Conservation (phyloP, 1,284 basidiomycete genomes). For the Puccinia coronata region DNA sequence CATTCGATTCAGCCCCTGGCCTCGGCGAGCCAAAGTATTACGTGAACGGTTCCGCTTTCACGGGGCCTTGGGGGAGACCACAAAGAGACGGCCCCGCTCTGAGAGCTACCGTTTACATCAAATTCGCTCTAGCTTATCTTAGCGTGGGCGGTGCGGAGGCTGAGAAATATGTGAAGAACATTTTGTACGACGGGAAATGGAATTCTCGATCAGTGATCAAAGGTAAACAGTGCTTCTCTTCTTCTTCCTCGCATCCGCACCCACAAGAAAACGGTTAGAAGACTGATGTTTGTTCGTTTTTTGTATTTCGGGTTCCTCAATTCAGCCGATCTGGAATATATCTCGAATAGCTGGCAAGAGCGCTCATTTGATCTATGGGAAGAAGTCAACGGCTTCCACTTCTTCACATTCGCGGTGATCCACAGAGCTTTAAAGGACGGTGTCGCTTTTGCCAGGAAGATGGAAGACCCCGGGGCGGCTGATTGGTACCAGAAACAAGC, state of each 20-base stretch:
- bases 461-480: conserved; percentile 54
- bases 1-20: conserved; percentile 56
- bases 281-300: neutral
- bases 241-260: no score
- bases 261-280: no score
- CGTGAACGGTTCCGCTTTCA: conserved; percentile 63
- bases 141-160: conserved; percentile 51
- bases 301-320: neutral
- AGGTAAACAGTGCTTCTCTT: neutral
- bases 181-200: conserved; percentile 51
- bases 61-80: conserved; percentile 68
- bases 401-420: conserved; percentile 55
- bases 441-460: conserved; percentile 52
- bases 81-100: conserved; percentile 77
- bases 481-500: conserved; percentile 35
- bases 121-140: conserved; percentile 70
- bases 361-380: conserved; percentile 53
- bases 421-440: conserved; percentile 54
- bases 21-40: conserved; percentile 72
- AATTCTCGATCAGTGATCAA: conserved; percentile 27
- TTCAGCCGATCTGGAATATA: conserved; percentile 54
- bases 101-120: conserved; percentile 69
- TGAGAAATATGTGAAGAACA: conserved; percentile 50
- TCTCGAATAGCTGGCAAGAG: conserved; percentile 54
- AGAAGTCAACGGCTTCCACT: conserved; percentile 51